Evolutionary conservation across 129 eudicot genomes (phyloP), one percentile per base, ranked within the genome.

Genomic region (Tagetes erecta): DNA sequence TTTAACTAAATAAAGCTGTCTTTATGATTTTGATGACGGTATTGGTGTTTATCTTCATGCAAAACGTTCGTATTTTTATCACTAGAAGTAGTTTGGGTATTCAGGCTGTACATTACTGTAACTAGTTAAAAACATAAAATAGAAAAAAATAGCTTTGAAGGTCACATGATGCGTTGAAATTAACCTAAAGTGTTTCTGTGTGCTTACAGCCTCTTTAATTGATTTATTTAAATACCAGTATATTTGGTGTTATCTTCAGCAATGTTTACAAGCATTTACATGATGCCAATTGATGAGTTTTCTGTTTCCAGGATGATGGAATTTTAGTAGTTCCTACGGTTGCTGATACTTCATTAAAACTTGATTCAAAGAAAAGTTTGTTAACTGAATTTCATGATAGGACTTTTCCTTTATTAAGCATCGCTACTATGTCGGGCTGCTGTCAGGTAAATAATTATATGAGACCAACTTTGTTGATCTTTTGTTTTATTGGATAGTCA

Each of bases 361-460:
- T 86, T 5, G 80, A 81, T 7, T 77, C 87, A 40, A 90, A 70
- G 77, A 90, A 86, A 82, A 70, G 84, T 63, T 70, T 68, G 37
- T 74, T 83, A 41, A 77, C 84, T 0, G 95, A 90, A 87, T 86
- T 84, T 60, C 82, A 83, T 63, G 92, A 87, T 60, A 81, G 96
- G 72, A 74, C 84, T 46, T 82, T 81, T 84, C 81, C 89, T 82
- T 66, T 90, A 58, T 73, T 83, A 72, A 86, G 98, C 86, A 90
- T 90, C 60, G 75, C 92, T 45, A 88, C 84, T 74, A 87, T 93
- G 98, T 87, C 98, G 31, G 96, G 98, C 33, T 89, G 96, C 81
- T 87, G 98, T 70, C 95, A 93, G 96, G 98, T 92, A 87, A 75
- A 3, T 58, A 9, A 8, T 42, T 50, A 37, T 8, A 51, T 8